These are phyloP conservation scores for Rhizoctonia solani DNA, from an alignment of 1,284 basidiomycete species.

Conservation along the genomic window DNA sequence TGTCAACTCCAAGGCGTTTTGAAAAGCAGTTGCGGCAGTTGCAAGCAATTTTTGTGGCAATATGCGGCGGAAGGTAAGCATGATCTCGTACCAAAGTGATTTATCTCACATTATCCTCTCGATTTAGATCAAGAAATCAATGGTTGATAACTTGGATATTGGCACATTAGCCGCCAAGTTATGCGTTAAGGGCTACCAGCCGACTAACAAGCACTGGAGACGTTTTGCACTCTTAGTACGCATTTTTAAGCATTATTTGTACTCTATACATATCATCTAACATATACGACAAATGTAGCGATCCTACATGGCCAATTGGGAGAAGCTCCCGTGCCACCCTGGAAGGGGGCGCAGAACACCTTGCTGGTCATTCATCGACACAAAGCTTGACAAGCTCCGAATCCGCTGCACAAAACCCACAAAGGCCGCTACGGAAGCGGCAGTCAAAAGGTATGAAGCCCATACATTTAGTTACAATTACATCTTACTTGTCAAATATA, in stretches of 20 bases:
- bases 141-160: not conserved
- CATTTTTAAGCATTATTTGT: not conserved
- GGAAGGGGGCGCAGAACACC: not conserved
- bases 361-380: conserved; percentile 8
- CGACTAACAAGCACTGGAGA: not conserved
- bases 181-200: conserved; percentile 21
- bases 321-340: not conserved
- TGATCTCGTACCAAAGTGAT: not conserved
- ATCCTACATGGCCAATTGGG: not conserved
- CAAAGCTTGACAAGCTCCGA: conserved; percentile 8
- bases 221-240: conserved; percentile 20
- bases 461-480: not conserved
- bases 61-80: conserved; percentile 19
- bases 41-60: conserved; percentile 20
- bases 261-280: not conserved
- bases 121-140: conserved; percentile 11
- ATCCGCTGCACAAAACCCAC: not conserved
- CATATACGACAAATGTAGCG: not conserved
- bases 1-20: not conserved
- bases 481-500: not conserved
- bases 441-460: not conserved
- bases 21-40: conserved; percentile 1
- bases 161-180: not conserved
- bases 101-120: not conserved
- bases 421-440: not conserved